Conservation (phyloP, 2,329 filamentous ascomycete genomes). For the Aspergillus pseudoglaucus region DNA sequence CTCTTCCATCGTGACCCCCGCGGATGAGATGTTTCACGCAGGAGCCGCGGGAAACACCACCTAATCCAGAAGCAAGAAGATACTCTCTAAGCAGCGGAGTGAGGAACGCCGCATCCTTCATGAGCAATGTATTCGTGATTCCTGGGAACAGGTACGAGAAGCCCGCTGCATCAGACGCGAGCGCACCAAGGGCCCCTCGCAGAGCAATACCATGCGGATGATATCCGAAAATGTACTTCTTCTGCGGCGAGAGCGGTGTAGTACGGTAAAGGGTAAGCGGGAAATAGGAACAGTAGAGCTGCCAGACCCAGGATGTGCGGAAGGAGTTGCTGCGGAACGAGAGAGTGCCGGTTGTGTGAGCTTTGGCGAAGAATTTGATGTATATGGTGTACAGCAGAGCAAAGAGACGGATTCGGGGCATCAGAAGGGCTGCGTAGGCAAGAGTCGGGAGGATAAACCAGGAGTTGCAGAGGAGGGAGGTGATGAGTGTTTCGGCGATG, state of each 20-base stretch:
- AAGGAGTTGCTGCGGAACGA: constrained; percentile 64
- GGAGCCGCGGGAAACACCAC: constrained; percentile 73
- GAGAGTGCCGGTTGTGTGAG: constrained; percentile 62
- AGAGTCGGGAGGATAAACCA: constrained; percentile 50
- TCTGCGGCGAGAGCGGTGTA: constrained; percentile 62
- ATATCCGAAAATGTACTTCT: constrained; percentile 85
- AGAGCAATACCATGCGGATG: constrained; percentile 87
- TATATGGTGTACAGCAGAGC: constrained; percentile 65
- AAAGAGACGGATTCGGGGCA: constrained; percentile 71
- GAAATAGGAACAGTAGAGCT: constrained; percentile 75
- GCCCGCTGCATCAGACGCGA: constrained; percentile 72
- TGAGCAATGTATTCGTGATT: constrained; percentile 78
- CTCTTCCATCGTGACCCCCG: constrained; percentile 64
- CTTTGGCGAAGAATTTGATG: constrained; percentile 61
- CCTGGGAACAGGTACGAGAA: constrained; percentile 76
- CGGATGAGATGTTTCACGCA: constrained; percentile 72
- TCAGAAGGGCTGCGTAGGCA: constrained; percentile 76
- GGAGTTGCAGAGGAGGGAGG: constrained; percentile 11
- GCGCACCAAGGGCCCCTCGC: constrained; percentile 74
- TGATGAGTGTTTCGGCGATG: constrained; percentile 8
- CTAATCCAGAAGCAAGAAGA: constrained; percentile 66
- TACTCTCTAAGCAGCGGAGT: constrained; percentile 82
- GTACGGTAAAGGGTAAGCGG: constrained; percentile 74
- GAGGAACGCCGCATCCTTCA: constrained; percentile 77
- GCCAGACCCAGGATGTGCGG: constrained; percentile 66